These are phyloP conservation scores for Aspergillus melleus DNA, from an alignment of 2,329 filamentous ascomycete genomes.

Conservation along the genomic window DNA sequence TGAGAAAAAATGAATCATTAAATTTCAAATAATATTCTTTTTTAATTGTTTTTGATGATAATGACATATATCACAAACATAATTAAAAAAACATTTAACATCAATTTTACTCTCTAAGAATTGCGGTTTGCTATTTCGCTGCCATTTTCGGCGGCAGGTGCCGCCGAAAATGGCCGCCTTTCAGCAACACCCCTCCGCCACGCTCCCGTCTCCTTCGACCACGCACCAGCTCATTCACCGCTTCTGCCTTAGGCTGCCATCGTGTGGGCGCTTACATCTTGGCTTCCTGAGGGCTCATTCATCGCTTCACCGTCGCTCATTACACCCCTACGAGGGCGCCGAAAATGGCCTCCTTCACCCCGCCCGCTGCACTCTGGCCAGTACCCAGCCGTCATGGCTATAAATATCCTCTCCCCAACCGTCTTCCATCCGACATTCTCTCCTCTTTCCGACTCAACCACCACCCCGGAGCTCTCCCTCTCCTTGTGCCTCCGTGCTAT, in stretches of 20 bases:
- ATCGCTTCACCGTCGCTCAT: not conserved
- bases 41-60: too few relatives aligned
- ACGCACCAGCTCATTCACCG: not conserved
- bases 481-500: not conserved
- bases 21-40: too few relatives aligned
- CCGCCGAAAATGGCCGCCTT: not conserved
- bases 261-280: not conserved
- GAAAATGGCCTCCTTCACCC: not conserved
- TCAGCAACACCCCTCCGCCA: not conserved
- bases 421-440: not conserved
- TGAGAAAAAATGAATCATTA: too few relatives aligned
- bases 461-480: not conserved
- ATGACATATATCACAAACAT: too few relatives aligned
- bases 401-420: not conserved
- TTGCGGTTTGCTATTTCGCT: not conserved
- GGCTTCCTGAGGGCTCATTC: not conserved
- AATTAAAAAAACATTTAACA: too few relatives aligned
- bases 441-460: not conserved
- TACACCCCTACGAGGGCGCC: not conserved
- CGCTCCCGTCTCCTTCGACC: not conserved
- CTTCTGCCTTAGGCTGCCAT: not conserved
- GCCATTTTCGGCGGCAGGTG: not conserved
- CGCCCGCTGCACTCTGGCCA: not conserved
- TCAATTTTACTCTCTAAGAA: not conserved
- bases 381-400: not conserved